Conservation (phyloP, 495 filamentous ascomycete species). For the Neurospora tetrasperma region DNA sequence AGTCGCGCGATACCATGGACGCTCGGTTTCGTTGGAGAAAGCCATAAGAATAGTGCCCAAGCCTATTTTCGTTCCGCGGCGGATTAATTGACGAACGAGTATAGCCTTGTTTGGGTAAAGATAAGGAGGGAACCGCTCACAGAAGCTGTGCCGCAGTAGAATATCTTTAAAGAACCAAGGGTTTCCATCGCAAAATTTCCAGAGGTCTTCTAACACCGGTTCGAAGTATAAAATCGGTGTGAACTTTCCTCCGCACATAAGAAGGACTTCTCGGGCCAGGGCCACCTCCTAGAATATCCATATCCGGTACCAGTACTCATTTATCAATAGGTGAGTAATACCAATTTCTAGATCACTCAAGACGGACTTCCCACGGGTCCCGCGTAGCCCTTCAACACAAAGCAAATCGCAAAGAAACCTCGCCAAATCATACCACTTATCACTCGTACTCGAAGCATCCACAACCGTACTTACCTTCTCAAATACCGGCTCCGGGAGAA, state of each 20-base stretch:
- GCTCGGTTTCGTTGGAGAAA: not conserved
- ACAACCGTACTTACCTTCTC: not conserved
- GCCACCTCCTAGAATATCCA: not conserved
- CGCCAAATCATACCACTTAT: not conserved
- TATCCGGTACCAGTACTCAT: not conserved
- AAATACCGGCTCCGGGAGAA: not conserved
- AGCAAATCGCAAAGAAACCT: not conserved
- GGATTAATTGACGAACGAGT: not conserved
- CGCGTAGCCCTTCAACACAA: not conserved
- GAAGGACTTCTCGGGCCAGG: not conserved
- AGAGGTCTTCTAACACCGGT: not conserved
- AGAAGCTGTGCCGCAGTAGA: not conserved
- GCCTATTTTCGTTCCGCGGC: not conserved
- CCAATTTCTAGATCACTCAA: not conserved
- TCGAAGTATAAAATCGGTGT: not conserved
- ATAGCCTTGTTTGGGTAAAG: not conserved
- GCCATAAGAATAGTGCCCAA: not conserved
- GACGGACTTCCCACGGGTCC: not conserved
- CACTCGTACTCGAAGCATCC: not conserved
- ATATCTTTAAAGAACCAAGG: accelerated
- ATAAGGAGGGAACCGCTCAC: not conserved
- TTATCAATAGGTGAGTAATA: not conserved
- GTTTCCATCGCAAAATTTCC: not conserved
- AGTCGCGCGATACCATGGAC: not conserved
- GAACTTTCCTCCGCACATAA: not conserved